Conservation (phyloP, 768 basidiomycete genomes). For the Boletus rex-veris region DNA sequence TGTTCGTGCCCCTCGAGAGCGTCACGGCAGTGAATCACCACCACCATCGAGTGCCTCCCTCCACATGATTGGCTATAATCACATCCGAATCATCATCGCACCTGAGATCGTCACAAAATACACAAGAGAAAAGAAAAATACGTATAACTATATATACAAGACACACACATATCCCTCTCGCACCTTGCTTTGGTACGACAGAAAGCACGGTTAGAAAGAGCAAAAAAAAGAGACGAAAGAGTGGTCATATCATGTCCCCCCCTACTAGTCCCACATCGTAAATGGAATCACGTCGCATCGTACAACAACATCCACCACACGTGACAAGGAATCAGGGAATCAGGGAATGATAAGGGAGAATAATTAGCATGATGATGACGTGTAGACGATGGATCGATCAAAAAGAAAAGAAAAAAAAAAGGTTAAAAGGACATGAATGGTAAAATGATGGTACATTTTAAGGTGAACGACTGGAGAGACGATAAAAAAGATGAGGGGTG, state of each 20-base stretch:
- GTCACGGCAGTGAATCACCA: no score
- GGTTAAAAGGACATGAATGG: background rate
- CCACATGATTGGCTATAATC: no score
- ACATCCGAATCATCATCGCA: no score
- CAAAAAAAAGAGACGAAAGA: background rate
- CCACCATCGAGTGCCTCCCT: no score
- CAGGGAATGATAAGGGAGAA: background rate
- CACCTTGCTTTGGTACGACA: no score
- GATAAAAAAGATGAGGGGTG: background rate
- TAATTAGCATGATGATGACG: background rate
- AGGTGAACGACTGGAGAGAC: background rate
- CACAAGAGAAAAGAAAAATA: background rate
- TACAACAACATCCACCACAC: background rate
- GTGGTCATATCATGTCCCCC: background rate
- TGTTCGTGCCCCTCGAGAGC: no score
- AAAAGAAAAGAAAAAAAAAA: background rate
- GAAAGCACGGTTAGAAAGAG: no score
- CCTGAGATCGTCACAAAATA: no score
- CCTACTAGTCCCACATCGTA: background rate
- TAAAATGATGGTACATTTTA: conserved; percentile 5
- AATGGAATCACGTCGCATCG: background rate
- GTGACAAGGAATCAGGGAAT: background rate
- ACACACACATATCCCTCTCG: background rate
- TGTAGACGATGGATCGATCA: background rate
- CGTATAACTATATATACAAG: background rate